Evolutionary conservation across 768 basidiomycete species (phyloP).

Genomic region (Suillus luteus): DNA sequence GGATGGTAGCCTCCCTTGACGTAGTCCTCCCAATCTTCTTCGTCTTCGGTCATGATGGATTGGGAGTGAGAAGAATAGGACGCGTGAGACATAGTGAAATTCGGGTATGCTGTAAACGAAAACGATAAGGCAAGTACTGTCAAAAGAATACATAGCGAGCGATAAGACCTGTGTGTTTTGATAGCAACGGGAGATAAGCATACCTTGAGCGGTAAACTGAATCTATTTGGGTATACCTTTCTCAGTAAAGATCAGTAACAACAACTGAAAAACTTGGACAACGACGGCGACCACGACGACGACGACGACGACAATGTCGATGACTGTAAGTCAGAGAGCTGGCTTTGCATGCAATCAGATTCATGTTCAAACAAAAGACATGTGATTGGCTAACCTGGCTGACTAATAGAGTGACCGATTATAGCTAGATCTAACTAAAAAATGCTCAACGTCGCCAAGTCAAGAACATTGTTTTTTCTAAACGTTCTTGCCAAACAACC

Average conservation of each 20-base stretch:
- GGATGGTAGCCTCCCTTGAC: slow-evolving; percentile 85
- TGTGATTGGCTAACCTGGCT: slow-evolving; percentile 31
- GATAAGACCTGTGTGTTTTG: slow-evolving; percentile 29
- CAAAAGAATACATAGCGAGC: slow-evolving; percentile 19
- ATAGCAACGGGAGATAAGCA: slow-evolving; percentile 33
- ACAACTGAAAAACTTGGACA: slow-evolving; percentile 4
- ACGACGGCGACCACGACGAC: background rate
- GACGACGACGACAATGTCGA: background rate
- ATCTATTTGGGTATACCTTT: slow-evolving; percentile 31
- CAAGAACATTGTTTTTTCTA: slow-evolving; percentile 14
- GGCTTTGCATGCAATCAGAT: too few relatives aligned
- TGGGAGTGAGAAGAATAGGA: slow-evolving; percentile 71
- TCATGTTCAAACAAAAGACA: slow-evolving; percentile 11
- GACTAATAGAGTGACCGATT: slow-evolving; percentile 22
- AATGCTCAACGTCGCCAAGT: background rate
- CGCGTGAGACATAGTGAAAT: slow-evolving; percentile 63
- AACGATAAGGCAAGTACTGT: slow-evolving; percentile 32
- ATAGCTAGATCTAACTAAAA: background rate
- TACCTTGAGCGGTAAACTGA: slow-evolving; percentile 15
- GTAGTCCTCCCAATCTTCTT: slow-evolving; percentile 93
- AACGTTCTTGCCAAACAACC: slow-evolving; percentile 24
- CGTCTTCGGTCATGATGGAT: slow-evolving; percentile 87
- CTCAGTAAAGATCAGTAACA: slow-evolving; percentile 4
- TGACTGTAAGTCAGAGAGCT: background rate
- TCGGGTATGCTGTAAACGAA: slow-evolving; percentile 38